Percentiles rank a stretch among this genome's conserved stretches.
These are phyloP conservation scores for Penicillium sp. DNA, from an alignment of 2,329 filamentous ascomycete genomes.

Conservation along the genomic window DNA sequence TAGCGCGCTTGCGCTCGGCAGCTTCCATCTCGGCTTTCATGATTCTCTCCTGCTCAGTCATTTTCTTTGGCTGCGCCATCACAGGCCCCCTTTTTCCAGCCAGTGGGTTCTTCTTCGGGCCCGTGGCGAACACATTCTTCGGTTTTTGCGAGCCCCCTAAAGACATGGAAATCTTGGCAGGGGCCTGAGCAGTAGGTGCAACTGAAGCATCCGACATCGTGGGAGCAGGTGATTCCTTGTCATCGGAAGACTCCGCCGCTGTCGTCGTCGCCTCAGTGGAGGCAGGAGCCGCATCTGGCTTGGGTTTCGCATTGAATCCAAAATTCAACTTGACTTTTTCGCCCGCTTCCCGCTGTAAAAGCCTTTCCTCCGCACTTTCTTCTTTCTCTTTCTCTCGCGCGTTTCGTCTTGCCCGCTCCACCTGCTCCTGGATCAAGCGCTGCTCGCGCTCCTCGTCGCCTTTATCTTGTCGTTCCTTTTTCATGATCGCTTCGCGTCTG, in stretches of 20 bases:
- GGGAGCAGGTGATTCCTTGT: conserved; percentile 16
- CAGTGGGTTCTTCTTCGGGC: conserved; percentile 69
- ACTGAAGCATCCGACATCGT: background rate
- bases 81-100: conserved; percentile 64
- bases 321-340: conserved; percentile 75
- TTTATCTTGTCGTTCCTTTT: conserved; percentile 83
- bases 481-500: conserved; percentile 75
- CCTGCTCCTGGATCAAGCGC: conserved; percentile 78
- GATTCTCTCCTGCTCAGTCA: conserved; percentile 84
- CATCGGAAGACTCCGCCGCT: conserved; percentile 18
- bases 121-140: conserved; percentile 67
- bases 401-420: conserved; percentile 69
- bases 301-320: conserved; percentile 43
- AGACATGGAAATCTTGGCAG: conserved; percentile 62
- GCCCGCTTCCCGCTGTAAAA: conserved; percentile 62
- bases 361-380: conserved; percentile 44
- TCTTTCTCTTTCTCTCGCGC: conserved; percentile 47
- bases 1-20: conserved; percentile 67
- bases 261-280: conserved; percentile 19
- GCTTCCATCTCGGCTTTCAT: conserved; percentile 73
- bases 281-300: conserved; percentile 25
- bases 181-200: conserved; percentile 13
- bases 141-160: conserved; percentile 52
- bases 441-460: conserved; percentile 90
- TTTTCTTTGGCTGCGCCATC: conserved; percentile 70